Percentiles rank a stretch among this genome's conserved stretches.
Evolutionary conservation across 1,284 basidiomycete genomes (phyloP).

Genomic region (Athelia psychrophila): DNA sequence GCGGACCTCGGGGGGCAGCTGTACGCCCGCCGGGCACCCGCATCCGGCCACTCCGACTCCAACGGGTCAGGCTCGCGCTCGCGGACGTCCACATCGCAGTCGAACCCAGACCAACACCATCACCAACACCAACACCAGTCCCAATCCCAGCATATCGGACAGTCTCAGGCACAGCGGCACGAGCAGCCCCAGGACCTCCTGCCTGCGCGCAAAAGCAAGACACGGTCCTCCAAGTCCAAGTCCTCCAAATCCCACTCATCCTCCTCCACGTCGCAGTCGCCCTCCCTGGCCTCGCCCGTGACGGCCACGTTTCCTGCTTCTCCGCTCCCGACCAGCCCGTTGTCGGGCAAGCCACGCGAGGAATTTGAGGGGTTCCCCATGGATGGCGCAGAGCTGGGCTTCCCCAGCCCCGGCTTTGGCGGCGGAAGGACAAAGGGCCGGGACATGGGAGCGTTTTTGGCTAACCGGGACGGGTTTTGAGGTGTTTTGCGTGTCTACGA

Average conservation of each 20-base stretch:
- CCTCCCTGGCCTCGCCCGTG: background rate
- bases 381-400: background rate
- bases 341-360: background rate
- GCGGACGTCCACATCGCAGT: background rate
- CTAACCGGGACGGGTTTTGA: background rate
- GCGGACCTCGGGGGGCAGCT: background rate
- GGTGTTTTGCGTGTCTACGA: background rate
- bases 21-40: background rate
- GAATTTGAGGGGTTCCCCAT: background rate
- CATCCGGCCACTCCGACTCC: background rate
- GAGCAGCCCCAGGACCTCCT: background rate
- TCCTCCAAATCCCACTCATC: background rate
- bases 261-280: background rate
- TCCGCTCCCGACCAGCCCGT: background rate
- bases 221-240: background rate
- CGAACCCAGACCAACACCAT: background rate
- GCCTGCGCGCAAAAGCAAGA: background rate
- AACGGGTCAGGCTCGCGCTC: slow-evolving; percentile 1
- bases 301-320: background rate
- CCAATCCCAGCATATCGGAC: background rate
- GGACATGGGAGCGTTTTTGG: slow-evolving; percentile 1
- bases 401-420: slow-evolving; percentile 1
- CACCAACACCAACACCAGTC: background rate
- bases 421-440: background rate
- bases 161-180: no score